Percentiles rank a stretch among this genome's conserved stretches.
Conservation (phyloP, 768 basidiomycete species). For the Serendipita sp. region DNA sequence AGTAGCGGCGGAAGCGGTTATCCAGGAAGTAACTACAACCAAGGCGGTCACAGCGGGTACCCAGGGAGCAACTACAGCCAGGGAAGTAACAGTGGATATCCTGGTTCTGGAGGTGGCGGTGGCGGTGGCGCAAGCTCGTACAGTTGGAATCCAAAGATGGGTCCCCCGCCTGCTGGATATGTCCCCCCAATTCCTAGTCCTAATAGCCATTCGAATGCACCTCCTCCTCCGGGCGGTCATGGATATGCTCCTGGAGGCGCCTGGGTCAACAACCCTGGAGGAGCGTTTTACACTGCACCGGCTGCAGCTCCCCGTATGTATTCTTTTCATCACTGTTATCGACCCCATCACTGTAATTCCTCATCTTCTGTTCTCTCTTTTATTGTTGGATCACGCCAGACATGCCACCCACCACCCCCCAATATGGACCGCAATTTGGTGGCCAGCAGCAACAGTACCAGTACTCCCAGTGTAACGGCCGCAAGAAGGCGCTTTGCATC, state of each 20-base stretch:
- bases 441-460: conserved; percentile 45
- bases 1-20: no score
- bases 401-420: conserved; percentile 30
- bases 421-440: conserved; percentile 43
- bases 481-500: conserved; percentile 76
- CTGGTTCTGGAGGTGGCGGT: background rate
- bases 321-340: background rate
- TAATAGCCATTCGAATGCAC: background rate
- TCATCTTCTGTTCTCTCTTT: background rate
- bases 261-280: background rate
- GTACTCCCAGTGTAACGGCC: conserved; percentile 79
- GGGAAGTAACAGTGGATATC: background rate
- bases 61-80: no score
- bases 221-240: background rate
- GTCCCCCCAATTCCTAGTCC: background rate
- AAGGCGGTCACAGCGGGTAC: no score
- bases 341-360: background rate
- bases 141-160: background rate
- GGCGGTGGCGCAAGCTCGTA: background rate
- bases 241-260: background rate
- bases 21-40: no score
- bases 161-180: background rate
- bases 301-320: background rate
- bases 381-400: no score
- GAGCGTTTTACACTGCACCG: conserved; percentile 4